Percentiles rank a stretch among this genome's conserved stretches.
phyloP scores from a whole-genome alignment of 2,329 filamentous ascomycete species.

The Phaeophleospora eucalypticola region DNA sequence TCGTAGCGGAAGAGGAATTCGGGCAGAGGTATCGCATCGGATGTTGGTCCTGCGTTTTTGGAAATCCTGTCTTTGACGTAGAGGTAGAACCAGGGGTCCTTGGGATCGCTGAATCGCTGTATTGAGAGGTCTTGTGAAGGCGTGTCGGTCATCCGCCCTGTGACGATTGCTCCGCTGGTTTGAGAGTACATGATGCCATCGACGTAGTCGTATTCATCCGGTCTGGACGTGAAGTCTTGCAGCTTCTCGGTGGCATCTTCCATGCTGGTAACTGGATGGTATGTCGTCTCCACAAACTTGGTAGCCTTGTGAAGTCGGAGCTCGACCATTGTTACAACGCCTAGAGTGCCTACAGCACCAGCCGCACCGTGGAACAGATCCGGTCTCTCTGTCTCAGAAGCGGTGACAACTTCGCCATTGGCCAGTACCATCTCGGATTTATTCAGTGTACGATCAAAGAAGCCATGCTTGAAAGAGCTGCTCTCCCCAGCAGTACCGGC shows the following conservation, averaged over 20 bases:
- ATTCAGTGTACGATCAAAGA: constrained; percentile 60
- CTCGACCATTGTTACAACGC: constrained; percentile 58
- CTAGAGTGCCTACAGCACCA: constrained; percentile 62
- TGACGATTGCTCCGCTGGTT: constrained; percentile 41
- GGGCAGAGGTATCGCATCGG: constrained; percentile 57
- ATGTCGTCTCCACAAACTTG: constrained; percentile 48
- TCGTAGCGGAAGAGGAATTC: constrained; percentile 72
- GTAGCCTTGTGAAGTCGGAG: constrained; percentile 45
- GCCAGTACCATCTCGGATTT: constrained; percentile 63
- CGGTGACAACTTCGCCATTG: constrained; percentile 53
- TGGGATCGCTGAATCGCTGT: constrained; percentile 39
- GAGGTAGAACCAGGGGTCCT: constrained; percentile 52
- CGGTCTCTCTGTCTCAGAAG: constrained; percentile 51
- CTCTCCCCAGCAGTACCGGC: constrained; percentile 65
- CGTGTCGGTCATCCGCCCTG: constrained; percentile 40
- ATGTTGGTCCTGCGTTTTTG: constrained; percentile 37
- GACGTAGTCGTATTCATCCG: constrained; percentile 46
- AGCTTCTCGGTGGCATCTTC: constrained; percentile 41
- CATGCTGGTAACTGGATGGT: constrained; percentile 42
- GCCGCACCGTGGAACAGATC: constrained; percentile 64
- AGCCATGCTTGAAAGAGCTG: constrained; percentile 64
- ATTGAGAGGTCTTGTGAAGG: constrained; percentile 12
- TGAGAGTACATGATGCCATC: constrained; percentile 49
- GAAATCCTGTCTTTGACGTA: constrained; percentile 39
- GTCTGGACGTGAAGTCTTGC: constrained; percentile 35